Evolutionary conservation across 331 rosid genomes (phyloP).

Genomic region (Quercus lobata): DNA sequence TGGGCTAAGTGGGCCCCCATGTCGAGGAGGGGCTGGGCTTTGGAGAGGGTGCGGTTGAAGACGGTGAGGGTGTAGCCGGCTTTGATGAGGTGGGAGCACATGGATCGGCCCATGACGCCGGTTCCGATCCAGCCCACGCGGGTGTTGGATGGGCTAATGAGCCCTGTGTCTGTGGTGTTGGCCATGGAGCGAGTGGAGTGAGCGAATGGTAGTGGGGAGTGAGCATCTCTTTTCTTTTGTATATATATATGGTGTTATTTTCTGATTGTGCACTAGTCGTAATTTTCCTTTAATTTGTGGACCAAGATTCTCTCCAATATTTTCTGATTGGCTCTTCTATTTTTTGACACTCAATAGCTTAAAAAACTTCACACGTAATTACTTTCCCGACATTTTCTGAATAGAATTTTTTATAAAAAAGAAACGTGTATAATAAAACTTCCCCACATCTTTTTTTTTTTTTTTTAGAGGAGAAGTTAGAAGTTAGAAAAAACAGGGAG

Average conservation of each 20-base stretch:
- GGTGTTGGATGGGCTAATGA: conserved; percentile 58
- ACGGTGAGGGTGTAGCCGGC: conserved; percentile 87
- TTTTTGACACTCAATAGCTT: too few relatives aligned
- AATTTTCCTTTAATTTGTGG: background rate
- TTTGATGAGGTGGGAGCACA: conserved; percentile 75
- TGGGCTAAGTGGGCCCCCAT: conserved; percentile 69
- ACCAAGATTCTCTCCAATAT: too few relatives aligned
- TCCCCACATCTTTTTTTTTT: too few relatives aligned
- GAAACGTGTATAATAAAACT: too few relatives aligned
- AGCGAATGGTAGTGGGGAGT: conserved; percentile 13
- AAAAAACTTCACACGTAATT: too few relatives aligned
- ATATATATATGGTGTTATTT: background rate
- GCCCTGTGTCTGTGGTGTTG: conserved; percentile 7
- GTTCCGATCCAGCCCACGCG: conserved; percentile 98
- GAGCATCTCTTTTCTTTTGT: background rate
- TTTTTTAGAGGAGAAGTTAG: too few relatives aligned
- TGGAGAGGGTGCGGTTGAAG: conserved; percentile 90
- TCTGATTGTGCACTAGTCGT: background rate
- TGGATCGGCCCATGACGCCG: conserved; percentile 87
- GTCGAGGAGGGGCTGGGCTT: conserved; percentile 78
- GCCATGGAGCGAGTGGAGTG: conserved; percentile 47
- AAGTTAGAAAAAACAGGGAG: too few relatives aligned
- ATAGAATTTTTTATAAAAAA: too few relatives aligned
- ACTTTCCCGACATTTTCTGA: too few relatives aligned
- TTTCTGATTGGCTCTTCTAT: too few relatives aligned